Conservation (phyloP, 2,329 filamentous ascomycete species). For the Didymella exigua region DNA sequence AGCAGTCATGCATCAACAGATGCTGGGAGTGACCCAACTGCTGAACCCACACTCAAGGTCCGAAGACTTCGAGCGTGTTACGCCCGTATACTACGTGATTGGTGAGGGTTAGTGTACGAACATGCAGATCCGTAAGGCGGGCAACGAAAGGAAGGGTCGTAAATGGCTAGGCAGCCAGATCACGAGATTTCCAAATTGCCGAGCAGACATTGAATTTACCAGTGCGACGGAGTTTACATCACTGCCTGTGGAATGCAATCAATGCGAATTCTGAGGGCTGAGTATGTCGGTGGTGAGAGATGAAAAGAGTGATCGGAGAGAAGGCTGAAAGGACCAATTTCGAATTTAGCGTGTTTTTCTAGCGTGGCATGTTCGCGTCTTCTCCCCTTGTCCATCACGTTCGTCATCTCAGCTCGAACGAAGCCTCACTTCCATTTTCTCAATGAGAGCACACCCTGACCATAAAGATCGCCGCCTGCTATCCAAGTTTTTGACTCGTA, state of each 20-base stretch:
- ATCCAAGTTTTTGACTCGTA: not conserved
- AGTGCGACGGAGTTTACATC: not conserved
- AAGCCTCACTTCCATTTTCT: not conserved
- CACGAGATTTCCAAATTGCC: not conserved
- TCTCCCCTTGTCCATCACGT: not conserved
- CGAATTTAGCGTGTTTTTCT: not conserved
- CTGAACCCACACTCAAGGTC: constrained; percentile 41
- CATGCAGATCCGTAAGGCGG: not conserved
- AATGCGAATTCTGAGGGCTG: not conserved
- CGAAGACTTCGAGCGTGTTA: constrained; percentile 21
- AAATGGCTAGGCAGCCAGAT: not conserved
- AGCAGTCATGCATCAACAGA: constrained; percentile 38
- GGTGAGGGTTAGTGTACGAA: not conserved
- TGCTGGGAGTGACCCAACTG: constrained; percentile 29
- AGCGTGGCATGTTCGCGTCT: not conserved
- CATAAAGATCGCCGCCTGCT: not conserved
- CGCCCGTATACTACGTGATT: constrained; percentile 2
- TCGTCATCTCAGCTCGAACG: not conserved
- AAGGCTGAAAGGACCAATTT: not conserved
- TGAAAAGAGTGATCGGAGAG: not conserved
- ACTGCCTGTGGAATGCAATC: not conserved
- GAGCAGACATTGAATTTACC: not conserved
- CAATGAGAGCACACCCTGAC: not conserved
- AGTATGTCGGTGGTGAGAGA: not conserved
- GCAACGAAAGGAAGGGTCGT: not conserved